Percentiles rank a stretch among this genome's conserved stretches.
Evolutionary conservation across 106 monocot genomes (phyloP).

Genomic region (Apostasia ramifera): DNA sequence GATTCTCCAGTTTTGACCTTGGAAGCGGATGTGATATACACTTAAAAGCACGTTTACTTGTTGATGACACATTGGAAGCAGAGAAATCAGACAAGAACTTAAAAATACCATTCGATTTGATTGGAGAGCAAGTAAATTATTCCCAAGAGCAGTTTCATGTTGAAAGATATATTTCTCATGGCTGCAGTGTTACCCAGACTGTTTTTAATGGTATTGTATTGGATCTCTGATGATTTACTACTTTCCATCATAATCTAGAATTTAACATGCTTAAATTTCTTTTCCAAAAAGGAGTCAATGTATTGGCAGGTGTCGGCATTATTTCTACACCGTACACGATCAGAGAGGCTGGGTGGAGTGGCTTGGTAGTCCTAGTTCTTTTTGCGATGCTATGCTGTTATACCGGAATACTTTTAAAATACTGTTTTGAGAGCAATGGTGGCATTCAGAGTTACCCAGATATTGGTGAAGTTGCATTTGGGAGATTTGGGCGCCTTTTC

Average conservation of each 20-base stretch:
- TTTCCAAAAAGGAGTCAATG: conserved; percentile 69
- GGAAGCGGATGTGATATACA: conserved; percentile 30
- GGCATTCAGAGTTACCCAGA: conserved; percentile 84
- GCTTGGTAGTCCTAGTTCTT: conserved; percentile 48
- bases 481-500: conserved; percentile 71
- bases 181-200: conserved; percentile 75
- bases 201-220: conserved; percentile 74
- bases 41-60: conserved; percentile 38
- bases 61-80: conserved; percentile 13
- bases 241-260: not conserved
- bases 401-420: conserved; percentile 77
- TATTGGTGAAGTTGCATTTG: conserved; percentile 97
- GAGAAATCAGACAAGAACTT: conserved; percentile 27
- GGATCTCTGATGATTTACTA: not conserved
- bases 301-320: conserved; percentile 78
- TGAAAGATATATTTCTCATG: conserved; percentile 35
- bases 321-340: conserved; percentile 84
- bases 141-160: conserved; percentile 30
- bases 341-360: conserved; percentile 89
- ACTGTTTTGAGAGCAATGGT: conserved; percentile 94
- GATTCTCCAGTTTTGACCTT: conserved; percentile 39
- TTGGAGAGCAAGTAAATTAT: conserved; percentile 18
- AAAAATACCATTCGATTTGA: conserved; percentile 13
- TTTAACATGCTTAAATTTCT: not conserved
- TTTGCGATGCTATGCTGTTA: conserved; percentile 88